phyloP scores from a whole-genome alignment of 2,329 filamentous ascomycete species.

The Shiraia sp. region DNA sequence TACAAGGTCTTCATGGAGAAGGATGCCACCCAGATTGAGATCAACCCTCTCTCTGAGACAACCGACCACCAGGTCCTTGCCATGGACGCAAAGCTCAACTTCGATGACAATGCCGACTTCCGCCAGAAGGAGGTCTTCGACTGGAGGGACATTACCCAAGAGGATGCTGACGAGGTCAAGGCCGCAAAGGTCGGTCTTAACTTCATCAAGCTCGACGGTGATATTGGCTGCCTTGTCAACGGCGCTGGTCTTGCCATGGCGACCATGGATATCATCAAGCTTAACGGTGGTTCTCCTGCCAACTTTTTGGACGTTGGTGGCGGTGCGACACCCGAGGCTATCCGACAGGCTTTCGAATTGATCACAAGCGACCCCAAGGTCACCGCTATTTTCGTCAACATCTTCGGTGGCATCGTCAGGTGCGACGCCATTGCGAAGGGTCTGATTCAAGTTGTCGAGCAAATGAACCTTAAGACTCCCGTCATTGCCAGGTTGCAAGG shows the following conservation, averaged over 20 bases:
- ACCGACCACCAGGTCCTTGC: slow-evolving; percentile 97
- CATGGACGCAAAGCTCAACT: slow-evolving; percentile 99
- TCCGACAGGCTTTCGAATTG: slow-evolving; percentile 96
- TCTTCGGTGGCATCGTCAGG: slow-evolving; percentile 97
- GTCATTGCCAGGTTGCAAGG: slow-evolving; percentile 97
- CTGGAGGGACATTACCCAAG: slow-evolving; percentile 92
- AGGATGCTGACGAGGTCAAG: slow-evolving; percentile 97
- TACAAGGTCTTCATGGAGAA: slow-evolving; percentile 99
- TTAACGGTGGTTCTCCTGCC: slow-evolving; percentile 92
- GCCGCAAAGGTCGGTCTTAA: slow-evolving; percentile 92
- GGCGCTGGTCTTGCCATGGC: slow-evolving; percentile 99
- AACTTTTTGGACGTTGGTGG: slow-evolving; percentile 99
- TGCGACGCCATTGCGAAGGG: slow-evolving; percentile 97
- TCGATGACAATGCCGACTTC: slow-evolving; percentile 99
- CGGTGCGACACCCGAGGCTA: slow-evolving; percentile 93
- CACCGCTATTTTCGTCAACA: slow-evolving; percentile 99
- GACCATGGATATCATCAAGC: slow-evolving; percentile 99
- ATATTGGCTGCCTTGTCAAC: slow-evolving; percentile 99
- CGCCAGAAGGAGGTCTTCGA: slow-evolving; percentile 94
- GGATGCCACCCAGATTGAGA: slow-evolving; percentile 98
- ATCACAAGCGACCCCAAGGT: slow-evolving; percentile 99
- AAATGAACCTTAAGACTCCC: slow-evolving; percentile 93
- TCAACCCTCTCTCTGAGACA: slow-evolving; percentile 98
- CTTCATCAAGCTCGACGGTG: slow-evolving; percentile 99
- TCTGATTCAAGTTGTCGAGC: slow-evolving; percentile 90